These are phyloP conservation scores for Plasmodium reichenowi DNA, from an alignment of 169 alveolate species.

Conservation along the genomic window DNA sequence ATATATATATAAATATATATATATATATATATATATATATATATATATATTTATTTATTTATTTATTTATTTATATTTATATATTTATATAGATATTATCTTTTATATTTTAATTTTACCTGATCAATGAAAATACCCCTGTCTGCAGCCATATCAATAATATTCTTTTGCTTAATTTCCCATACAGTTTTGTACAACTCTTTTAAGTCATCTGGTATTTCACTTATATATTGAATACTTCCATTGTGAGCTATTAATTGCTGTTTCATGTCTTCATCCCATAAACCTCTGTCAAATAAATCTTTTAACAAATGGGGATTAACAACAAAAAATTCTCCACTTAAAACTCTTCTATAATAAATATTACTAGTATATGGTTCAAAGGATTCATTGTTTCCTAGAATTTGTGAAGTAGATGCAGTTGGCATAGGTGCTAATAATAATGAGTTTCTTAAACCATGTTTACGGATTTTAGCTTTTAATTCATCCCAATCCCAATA, in stretches of 20 bases:
- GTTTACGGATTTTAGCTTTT: conserved; percentile 89
- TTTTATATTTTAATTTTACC: conserved; percentile 7
- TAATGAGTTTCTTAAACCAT: conserved; percentile 98
- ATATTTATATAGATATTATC: background rate
- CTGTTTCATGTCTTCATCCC: conserved; percentile 95
- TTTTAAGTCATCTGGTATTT: conserved; percentile 94
- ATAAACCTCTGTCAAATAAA: conserved; percentile 94
- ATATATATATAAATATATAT: background rate
- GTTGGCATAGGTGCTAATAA: conserved; percentile 99
- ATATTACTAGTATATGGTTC: conserved; percentile 99
- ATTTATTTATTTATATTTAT: too few relatives aligned
- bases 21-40: too few relatives aligned
- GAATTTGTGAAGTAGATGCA: conserved; percentile 97
- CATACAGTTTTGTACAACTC: conserved; percentile 97
- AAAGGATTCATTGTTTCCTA: conserved; percentile 98
- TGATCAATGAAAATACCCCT: conserved; percentile 95
- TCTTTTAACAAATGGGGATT: conserved; percentile 98
- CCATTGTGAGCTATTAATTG: conserved; percentile 97
- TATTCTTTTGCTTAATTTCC: conserved; percentile 97
- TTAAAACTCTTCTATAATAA: conserved; percentile 97
- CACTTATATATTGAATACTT: conserved; percentile 92
- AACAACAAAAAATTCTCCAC: conserved; percentile 98
- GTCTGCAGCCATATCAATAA: conserved; percentile 98
- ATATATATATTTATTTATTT: too few relatives aligned
- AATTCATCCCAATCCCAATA: conserved; percentile 96